Base-by-base conservation (phyloP, 768 basidiomycete species). In the Lactarius trivialis region DNA sequence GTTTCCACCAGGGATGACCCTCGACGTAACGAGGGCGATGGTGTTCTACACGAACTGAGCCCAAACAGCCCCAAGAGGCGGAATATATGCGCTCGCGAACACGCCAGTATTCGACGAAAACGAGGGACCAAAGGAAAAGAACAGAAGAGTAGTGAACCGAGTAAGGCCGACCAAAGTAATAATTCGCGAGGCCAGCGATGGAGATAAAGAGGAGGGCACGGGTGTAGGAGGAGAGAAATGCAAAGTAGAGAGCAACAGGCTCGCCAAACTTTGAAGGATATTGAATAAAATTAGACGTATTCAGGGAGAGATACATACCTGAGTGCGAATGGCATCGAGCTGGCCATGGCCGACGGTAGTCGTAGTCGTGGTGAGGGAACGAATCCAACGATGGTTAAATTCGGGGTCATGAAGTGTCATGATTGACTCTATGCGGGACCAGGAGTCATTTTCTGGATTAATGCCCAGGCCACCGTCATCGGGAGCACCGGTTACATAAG, bases 101-200 rank as follows among this genome's bases (percentile, higher is more conserved):
- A 32, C 89, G 82, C 96, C 96, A 99, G 78, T 85, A 88, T 72
- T 98, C 94, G 64, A 95, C 88, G 69, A 95, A 96, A 21, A 81
- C 73, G 52, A 93, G 79, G 0, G 89, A 86, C 91, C 95, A 99
- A 3, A 93, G 58, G n/a, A 85, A 82, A 52, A 96, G 76, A 24
- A 90, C 74, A 57, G 81, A 74, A 0, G 92, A 92, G 72, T 93
- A 98, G 4, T 82, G 51, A 12, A 88, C 81, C 9, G 88, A 87
- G 73, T 93, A 98, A 0, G 87, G 82, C 0, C 81, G 78, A 30
- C 83, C 81, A 69, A 89, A 79, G 74, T 85, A 81, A 76, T 85
- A 92, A 71, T 85, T 87, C 21, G 82, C 55, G 52, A 85, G 68
- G 1, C 94, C 93, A 43, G 92, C 76, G 17, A 74, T 70, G 2